Conservation (phyloP, 768 basidiomycete species). For the Rhizopogon rudus region DNA sequence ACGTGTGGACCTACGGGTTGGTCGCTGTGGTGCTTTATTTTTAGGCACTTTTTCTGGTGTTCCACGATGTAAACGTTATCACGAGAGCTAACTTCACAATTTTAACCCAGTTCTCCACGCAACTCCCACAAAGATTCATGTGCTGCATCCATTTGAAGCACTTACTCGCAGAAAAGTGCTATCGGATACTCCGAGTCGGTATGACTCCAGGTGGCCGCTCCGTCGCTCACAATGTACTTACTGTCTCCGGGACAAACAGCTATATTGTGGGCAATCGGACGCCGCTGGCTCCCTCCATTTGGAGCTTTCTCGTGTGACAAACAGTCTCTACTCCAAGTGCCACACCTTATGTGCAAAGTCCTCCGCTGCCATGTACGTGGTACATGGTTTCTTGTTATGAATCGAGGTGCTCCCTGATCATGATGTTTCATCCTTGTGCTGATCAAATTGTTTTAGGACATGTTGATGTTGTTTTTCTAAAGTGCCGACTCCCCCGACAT, state of each 20-base stretch:
- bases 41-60: background rate
- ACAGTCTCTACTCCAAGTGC: background rate
- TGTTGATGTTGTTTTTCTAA: background rate
- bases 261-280: background rate
- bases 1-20: too few relatives aligned
- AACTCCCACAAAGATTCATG: background rate
- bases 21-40: background rate
- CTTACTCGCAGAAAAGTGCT: background rate
- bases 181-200: background rate
- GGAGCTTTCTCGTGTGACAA: background rate
- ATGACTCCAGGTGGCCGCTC: slow-evolving; percentile 1
- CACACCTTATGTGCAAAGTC: background rate
- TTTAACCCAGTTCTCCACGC: background rate
- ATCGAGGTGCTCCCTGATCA: background rate
- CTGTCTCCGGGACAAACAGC: background rate
- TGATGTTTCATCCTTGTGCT: background rate
- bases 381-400: background rate
- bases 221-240: background rate
- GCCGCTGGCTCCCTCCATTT: background rate
- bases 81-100: background rate
- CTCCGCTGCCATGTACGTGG: background rate
- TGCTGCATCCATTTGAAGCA: background rate
- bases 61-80: background rate
- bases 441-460: background rate
- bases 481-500: background rate